Evolutionary conservation across 148 eudicot genomes (phyloP).

Genomic region (Rhododendron williamsianum): DNA sequence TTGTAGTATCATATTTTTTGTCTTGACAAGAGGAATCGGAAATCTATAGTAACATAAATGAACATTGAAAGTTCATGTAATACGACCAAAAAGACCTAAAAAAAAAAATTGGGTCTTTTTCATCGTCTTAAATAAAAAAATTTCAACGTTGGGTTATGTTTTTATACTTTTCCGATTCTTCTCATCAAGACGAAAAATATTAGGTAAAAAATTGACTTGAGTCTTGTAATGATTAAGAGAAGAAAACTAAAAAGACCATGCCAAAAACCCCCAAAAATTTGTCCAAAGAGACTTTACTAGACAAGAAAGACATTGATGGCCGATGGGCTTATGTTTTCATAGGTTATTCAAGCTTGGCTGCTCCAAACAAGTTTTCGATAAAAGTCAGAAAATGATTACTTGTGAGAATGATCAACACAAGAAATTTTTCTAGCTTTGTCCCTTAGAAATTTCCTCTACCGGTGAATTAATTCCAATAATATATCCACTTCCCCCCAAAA

Average conservation of each 20-base stretch:
- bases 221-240: no score
- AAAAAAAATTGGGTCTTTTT: no score
- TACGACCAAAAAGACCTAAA: no score
- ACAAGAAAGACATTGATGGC: constrained; percentile 2
- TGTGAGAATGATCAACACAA: not conserved
- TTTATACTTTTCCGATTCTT: not conserved
- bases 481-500: not conserved
- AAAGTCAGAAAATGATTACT: constrained; percentile 5
- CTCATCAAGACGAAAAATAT: no score
- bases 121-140: no score
- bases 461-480: not conserved
- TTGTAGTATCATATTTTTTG: no score
- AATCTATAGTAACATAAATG: no score
- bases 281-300: not conserved
- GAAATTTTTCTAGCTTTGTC: not conserved
- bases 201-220: no score
- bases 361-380: not conserved
- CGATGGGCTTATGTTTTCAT: not conserved
- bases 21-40: no score
- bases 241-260: no score
- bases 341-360: not conserved
- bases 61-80: no score
- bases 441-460: not conserved
- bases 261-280: no score
- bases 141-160: not conserved